Base-by-base conservation (phyloP, 495 filamentous ascomycete species). In the Venustampulla echinocandica region DNA sequence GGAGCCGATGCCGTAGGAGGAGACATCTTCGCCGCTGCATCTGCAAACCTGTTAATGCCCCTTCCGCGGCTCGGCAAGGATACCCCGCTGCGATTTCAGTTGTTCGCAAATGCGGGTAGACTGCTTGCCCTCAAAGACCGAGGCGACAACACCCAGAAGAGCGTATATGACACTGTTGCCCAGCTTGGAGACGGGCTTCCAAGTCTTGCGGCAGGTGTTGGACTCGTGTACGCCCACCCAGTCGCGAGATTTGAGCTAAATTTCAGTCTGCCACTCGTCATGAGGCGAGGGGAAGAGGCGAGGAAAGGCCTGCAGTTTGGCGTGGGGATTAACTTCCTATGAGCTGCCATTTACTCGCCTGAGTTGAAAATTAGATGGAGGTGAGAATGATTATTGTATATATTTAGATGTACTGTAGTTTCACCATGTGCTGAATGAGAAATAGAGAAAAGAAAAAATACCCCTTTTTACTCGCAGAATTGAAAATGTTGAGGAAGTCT, bases 191-290 rank as follows among this genome's bases (percentile, higher is more conserved):
- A 81, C 42, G 87, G 83, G 3, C 62, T 90, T 32, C 92, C 92
- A 10, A 96, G 87, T 58, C 66, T 87, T 19, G 82, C 92, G 2
- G 92, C 85, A 1, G 92, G 92, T 19, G 63, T 96, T 21, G 92
- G 92, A 2, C 61, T 98, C 11, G 87, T 98, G 13, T 98, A 98
- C 63, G 93, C 88, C 18, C 88, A 94, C 61, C 87, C 86, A 0
- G 77, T 87, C 5, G 92, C 90, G 28, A 73, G 92, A 47, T 95
- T 98, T 55, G 92, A 98, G 70, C 65, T 98, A 47, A 97, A 96
- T 59, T 95, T 97, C 61, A 86, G 84, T 49, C 60, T 98, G 36
- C 92, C 92, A 4, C 57, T 98, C 44, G 85, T 90, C 22, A 55
- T 85, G 53, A 73, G 92, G 42, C 77, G 70, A 54, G 86, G 84